Evolutionary conservation across 2,329 filamentous ascomycete species (phyloP).

Genomic region (Cladosporium sp.): DNA sequence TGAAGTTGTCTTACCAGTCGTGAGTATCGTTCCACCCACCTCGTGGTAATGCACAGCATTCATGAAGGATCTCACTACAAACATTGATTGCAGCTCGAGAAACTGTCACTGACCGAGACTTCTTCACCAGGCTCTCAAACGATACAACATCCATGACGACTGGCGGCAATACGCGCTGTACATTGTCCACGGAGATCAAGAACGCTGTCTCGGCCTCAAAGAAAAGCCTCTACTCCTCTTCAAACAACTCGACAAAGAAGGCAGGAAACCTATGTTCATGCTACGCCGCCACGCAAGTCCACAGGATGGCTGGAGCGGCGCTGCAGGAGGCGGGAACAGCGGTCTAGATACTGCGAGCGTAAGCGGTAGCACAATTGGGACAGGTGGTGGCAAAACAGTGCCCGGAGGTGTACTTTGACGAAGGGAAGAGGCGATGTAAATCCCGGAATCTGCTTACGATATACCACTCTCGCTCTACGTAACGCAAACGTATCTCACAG

Average conservation of each 20-base stretch:
- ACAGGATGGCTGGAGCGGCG: conserved; percentile 31
- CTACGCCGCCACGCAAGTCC: conserved; percentile 62
- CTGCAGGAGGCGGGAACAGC: conserved; percentile 7
- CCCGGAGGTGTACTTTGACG: conserved; percentile 11
- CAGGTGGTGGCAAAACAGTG: conserved; percentile 6
- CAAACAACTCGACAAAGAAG: conserved; percentile 95
- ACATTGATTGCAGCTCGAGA: too few species aligned
- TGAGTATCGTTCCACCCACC: conserved; percentile 17
- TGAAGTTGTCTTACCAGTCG: conserved; percentile 88
- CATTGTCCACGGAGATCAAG: conserved; percentile 98
- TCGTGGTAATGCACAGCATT: background rate
- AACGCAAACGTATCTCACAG: too few species aligned
- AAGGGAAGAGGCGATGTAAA: background rate
- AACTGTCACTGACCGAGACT: background rate
- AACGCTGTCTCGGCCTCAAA: conserved; percentile 84
- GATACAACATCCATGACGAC: conserved; percentile 97
- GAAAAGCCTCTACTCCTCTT: conserved; percentile 94
- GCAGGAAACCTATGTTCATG: conserved; percentile 99
- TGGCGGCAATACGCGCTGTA: conserved; percentile 97
- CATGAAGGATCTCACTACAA: background rate
- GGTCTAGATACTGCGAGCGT: conserved; percentile 5
- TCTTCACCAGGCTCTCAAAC: conserved; percentile 68
- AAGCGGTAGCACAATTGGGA: conserved; percentile 1
- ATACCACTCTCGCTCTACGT: background rate
- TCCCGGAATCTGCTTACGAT: background rate